Evolutionary conservation across 208 protist species (phyloP).

Genomic region (Wallacemonas sp.): DNA sequence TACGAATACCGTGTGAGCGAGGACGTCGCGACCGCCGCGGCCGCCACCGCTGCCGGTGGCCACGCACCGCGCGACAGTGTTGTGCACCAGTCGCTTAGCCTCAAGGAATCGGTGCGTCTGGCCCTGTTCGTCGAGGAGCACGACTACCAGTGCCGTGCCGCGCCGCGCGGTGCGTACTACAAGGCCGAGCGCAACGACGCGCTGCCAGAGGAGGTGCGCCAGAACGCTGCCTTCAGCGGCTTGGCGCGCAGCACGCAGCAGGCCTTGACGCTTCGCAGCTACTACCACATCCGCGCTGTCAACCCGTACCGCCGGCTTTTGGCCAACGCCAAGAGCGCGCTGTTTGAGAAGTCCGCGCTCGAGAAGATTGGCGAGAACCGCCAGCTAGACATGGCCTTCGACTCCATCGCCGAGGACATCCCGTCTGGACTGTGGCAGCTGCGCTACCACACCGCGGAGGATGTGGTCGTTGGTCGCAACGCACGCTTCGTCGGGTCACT

Average conservation of each 20-base stretch:
- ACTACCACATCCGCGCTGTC: slow-evolving; percentile 77
- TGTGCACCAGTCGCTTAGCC: slow-evolving; percentile 27
- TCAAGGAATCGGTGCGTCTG: slow-evolving; percentile 80
- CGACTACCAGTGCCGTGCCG: slow-evolving; percentile 81
- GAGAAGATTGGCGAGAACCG: slow-evolving; percentile 64
- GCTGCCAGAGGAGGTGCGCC: slow-evolving; percentile 34
- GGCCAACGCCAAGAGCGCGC: slow-evolving; percentile 32
- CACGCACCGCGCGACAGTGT: slow-evolving; percentile 23
- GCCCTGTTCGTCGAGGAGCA: slow-evolving; percentile 82
- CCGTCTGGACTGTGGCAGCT: slow-evolving; percentile 73
- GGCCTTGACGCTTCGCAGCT: slow-evolving; percentile 63
- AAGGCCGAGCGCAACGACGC: slow-evolving; percentile 39
- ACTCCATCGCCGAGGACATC: slow-evolving; percentile 73
- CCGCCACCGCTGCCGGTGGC: neutral
- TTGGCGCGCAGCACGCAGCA: neutral
- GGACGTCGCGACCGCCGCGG: slow-evolving; percentile 6
- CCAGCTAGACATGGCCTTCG: slow-evolving; percentile 68
- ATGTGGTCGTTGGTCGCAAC: slow-evolving; percentile 71
- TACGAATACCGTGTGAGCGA: slow-evolving; percentile 84
- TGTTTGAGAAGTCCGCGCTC: slow-evolving; percentile 53
- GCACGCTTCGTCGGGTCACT: slow-evolving; percentile 66
- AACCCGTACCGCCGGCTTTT: slow-evolving; percentile 75
- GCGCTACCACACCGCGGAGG: slow-evolving; percentile 64
- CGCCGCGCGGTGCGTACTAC: slow-evolving; percentile 81
- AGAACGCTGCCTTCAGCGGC: slow-evolving; percentile 3